Percentiles rank a stretch among this genome's conserved stretches.
Conservation (phyloP, 2,329 filamentous ascomycete genomes). For the Fusarium stilboides region DNA sequence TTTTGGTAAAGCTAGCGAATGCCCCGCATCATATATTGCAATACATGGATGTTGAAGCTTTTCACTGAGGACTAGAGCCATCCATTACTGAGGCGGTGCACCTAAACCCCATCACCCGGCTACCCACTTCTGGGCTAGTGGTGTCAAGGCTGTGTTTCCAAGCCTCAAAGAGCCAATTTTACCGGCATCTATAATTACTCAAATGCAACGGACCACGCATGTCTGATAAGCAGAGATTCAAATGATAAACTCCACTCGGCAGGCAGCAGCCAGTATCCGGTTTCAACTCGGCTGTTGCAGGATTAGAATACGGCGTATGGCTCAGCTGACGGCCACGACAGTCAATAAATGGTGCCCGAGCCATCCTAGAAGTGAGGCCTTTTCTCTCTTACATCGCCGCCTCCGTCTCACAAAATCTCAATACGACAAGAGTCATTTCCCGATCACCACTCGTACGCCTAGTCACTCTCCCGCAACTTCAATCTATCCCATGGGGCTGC, state of each 20-base stretch:
- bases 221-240: not conserved
- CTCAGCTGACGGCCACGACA: conserved; percentile 5
- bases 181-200: too few species aligned
- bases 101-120: not conserved
- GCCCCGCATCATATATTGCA: not conserved
- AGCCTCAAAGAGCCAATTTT: not conserved
- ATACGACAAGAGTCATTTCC: not conserved
- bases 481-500: too few species aligned
- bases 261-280: not conserved
- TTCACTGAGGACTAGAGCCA: too few species aligned
- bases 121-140: not conserved
- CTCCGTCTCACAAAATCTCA: not conserved
- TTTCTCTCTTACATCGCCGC: not conserved
- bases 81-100: not conserved
- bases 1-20: not conserved
- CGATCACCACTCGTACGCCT: not conserved
- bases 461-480: too few species aligned
- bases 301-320: not conserved
- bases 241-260: not conserved
- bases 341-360: not conserved
- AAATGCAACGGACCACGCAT: too few species aligned
- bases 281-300: not conserved
- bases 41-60: not conserved
- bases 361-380: not conserved
- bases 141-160: not conserved